A percentile compares a stretch with the other conserved stretches of the same genome.
These are phyloP conservation scores for Psilocybe sp. DNA, from an alignment of 768 basidiomycete species.

Conservation along the genomic window DNA sequence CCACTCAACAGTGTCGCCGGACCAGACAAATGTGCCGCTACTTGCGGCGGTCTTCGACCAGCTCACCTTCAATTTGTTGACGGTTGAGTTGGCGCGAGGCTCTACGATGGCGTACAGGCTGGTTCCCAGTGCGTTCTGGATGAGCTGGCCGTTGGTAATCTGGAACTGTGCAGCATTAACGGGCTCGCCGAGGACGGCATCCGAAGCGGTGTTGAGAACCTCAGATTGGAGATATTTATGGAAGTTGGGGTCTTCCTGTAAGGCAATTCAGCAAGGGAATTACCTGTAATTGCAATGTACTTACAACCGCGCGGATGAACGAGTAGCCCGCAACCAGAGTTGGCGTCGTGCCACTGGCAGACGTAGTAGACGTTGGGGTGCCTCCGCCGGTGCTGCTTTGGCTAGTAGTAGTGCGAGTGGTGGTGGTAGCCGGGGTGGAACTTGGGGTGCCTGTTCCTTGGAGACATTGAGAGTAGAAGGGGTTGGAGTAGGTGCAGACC, in stretches of 20 bases:
- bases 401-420: conserved; percentile 14
- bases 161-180: conserved; percentile 55
- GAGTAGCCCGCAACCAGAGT: conserved; percentile 49
- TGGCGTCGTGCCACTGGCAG: conserved; percentile 31
- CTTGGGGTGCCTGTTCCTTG: conserved; percentile 34
- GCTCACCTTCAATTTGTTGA: conserved; percentile 44
- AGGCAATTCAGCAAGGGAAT: neutral
- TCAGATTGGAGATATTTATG: conserved; percentile 50
- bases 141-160: conserved; percentile 51
- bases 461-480: conserved; percentile 55
- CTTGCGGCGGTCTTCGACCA: conserved; percentile 48
- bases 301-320: conserved; percentile 56
- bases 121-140: conserved; percentile 43
- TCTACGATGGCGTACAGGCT: conserved; percentile 51
- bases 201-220: conserved; percentile 35
- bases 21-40: conserved; percentile 49
- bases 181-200: conserved; percentile 52
- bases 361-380: conserved; percentile 25
- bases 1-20: conserved; percentile 61
- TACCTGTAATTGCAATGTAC: conserved; percentile 10
- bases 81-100: conserved; percentile 40
- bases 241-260: conserved; percentile 18
- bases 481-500: conserved; percentile 41
- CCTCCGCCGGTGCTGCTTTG: conserved; percentile 29
- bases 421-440: conserved; percentile 19